phyloP scores from a whole-genome alignment of 2,329 filamentous ascomycete genomes.

The Elsinoe arachidis region DNA sequence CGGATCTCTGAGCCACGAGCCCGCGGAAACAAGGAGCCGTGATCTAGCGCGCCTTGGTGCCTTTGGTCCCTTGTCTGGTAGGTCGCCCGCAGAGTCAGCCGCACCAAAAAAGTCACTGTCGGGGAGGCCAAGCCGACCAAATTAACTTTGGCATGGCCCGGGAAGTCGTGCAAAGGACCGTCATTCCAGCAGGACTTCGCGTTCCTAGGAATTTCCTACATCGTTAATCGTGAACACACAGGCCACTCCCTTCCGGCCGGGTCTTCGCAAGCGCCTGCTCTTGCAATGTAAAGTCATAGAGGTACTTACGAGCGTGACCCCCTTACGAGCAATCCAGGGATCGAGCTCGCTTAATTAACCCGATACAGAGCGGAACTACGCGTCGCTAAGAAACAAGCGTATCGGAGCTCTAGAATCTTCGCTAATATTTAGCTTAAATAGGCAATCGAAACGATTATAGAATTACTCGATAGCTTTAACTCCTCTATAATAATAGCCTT shows the following conservation, averaged over 20 bases:
- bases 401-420: no score
- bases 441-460: no score
- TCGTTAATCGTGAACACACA: constrained; percentile 9
- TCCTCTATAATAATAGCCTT: no score
- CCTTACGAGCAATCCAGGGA: no score
- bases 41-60: neutral
- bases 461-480: no score
- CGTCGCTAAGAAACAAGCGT: no score
- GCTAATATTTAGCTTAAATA: no score
- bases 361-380: no score
- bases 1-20: constrained; percentile 5
- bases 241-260: constrained; percentile 3
- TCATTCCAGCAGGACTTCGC: constrained; percentile 5
- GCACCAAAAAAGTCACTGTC: neutral
- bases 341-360: no score
- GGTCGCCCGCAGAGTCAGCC: neutral
- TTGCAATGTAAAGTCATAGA: no score
- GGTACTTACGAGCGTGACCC: no score
- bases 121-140: neutral
- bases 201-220: constrained; percentile 1
- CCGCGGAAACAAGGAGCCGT: constrained; percentile 6
- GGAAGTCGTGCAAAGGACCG: constrained; percentile 9
- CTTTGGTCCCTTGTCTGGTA: neutral
- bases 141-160: constrained; percentile 2
- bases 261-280: constrained; percentile 9